Evolutionary conservation across 2,329 filamentous ascomycete genomes (phyloP), one percentile per base, ranked within the genome.

Genomic region (Conoideocrella luteorostrata): DNA sequence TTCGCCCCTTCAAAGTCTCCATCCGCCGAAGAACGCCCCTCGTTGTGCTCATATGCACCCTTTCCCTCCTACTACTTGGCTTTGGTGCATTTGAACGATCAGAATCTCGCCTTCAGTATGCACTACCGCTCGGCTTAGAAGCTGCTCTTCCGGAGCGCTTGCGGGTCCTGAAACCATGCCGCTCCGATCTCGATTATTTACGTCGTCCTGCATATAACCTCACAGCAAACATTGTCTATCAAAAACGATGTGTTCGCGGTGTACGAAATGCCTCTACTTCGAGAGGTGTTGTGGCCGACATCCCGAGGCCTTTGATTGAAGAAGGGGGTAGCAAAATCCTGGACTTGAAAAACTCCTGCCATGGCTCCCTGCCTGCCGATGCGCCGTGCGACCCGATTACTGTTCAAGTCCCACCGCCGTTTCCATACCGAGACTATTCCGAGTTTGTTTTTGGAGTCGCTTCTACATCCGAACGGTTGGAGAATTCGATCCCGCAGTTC

Each of bases 391-490:
- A 75, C 11, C 64, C 70, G 2, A 58, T 81, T 15, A 53, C 61
- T 0, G 54, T 81, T 6, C 53, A 63, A 4, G 73, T 80, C 1
- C 69, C 75, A 1, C 51, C 52, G 0, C 65, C 70, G 1, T 69
- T 69, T 39, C 67, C 70, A 0, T 53, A 56, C 23, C 52, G 60
- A 23, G 64, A 65, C 7, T 75, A 76, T 49, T 61, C 66, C 0
- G 68, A 79, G 41, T 66, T 80, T 35, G 59, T 77, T 45, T 81
- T 82, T 47, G 78, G 76, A 44, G 68, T 81, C 4, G 74, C 77
- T 1, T 79, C 77, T 18, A 71, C 65, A 7, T 63, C 72, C 24
- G 64, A 67, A 21, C 69, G 78, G 26, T 58, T 81, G 44, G 59
- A 68, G 30, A 65, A 68, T 6, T 75, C 76, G 1, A 59, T 79